These are phyloP conservation scores for Scheffersomyces segobiensis DNA, from an alignment of 1,139 yeast species.

Conservation along the genomic window DNA sequence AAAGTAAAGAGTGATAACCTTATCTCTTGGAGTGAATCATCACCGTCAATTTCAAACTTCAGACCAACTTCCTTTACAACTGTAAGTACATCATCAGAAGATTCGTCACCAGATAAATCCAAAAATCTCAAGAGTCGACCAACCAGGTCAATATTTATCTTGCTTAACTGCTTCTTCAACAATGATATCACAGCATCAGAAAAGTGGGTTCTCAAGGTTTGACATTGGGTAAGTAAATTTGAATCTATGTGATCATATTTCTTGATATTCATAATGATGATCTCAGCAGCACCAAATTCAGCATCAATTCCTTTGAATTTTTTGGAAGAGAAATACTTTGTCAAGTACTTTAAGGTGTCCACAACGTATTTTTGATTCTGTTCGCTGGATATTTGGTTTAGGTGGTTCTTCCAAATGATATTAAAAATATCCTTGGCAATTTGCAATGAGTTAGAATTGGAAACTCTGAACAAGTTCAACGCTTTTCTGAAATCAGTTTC, in stretches of 20 bases:
- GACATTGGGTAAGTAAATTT: not conserved
- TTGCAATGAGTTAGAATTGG: constrained; percentile 13
- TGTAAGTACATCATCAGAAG: not conserved
- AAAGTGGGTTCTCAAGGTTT: not conserved
- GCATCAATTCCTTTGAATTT: not conserved
- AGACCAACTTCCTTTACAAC: not conserved
- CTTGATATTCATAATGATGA: not conserved
- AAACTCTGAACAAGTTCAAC: constrained; percentile 18
- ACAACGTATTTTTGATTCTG: constrained; percentile 15
- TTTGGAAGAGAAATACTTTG: not conserved
- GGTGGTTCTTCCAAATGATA: constrained; percentile 31
- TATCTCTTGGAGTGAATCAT: not conserved
- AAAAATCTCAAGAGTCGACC: not conserved
- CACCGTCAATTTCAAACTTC: not conserved
- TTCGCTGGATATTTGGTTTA: constrained; percentile 23
- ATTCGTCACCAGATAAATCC: not conserved
- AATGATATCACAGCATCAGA: not conserved
- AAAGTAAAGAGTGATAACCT: not conserved
- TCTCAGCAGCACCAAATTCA: not conserved
- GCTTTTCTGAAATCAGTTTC: constrained; percentile 42
- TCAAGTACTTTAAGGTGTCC: constrained; percentile 3
- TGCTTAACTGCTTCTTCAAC: not conserved
- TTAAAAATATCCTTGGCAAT: constrained; percentile 20
- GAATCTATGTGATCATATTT: not conserved
- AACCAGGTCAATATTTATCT: not conserved